Evolutionary conservation across 495 filamentous ascomycete species (phyloP).

Genomic region (Neurospora terricola): DNA sequence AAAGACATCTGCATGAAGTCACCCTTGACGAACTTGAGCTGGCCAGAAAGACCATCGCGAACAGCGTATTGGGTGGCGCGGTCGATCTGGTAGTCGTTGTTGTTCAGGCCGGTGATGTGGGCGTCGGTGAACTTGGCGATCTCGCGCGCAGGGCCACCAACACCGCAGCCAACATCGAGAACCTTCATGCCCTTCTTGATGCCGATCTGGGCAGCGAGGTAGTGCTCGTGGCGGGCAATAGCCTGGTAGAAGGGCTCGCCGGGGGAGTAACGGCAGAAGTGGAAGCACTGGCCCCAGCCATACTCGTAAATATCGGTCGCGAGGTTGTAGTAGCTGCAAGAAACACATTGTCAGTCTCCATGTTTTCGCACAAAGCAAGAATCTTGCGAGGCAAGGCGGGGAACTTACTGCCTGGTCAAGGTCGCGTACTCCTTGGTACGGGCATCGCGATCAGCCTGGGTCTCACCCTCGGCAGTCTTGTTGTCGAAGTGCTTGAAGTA

Average conservation of each 20-base stretch:
- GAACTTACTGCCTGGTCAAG: slow-evolving; percentile 78
- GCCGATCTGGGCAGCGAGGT: slow-evolving; percentile 84
- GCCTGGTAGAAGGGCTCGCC: slow-evolving; percentile 87
- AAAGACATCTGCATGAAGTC: slow-evolving; percentile 99
- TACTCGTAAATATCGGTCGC: slow-evolving; percentile 97
- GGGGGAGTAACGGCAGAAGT: slow-evolving; percentile 92
- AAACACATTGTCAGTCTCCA: slow-evolving; percentile 2
- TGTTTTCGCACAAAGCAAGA: background rate
- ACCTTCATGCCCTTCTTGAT: slow-evolving; percentile 82
- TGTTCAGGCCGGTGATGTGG: slow-evolving; percentile 90
- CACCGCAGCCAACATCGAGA: slow-evolving; percentile 94
- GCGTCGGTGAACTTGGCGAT: slow-evolving; percentile 90
- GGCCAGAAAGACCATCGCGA: slow-evolving; percentile 69
- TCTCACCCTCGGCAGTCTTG: slow-evolving; percentile 75
- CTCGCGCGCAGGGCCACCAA: slow-evolving; percentile 94
- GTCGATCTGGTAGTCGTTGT: slow-evolving; percentile 99
- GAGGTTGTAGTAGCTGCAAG: slow-evolving; percentile 91
- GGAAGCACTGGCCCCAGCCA: slow-evolving; percentile 90
- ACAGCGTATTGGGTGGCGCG: slow-evolving; percentile 78
- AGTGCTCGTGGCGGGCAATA: slow-evolving; percentile 96
- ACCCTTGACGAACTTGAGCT: slow-evolving; percentile 86
- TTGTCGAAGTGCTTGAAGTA: slow-evolving; percentile 99
- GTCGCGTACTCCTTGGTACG: slow-evolving; percentile 89
- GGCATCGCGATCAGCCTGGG: slow-evolving; percentile 67
- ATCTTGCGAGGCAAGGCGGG: background rate